Evolutionary conservation across 2,329 filamentous ascomycete genomes (phyloP).

Genomic region (Aspergillus spinulosporus): DNA sequence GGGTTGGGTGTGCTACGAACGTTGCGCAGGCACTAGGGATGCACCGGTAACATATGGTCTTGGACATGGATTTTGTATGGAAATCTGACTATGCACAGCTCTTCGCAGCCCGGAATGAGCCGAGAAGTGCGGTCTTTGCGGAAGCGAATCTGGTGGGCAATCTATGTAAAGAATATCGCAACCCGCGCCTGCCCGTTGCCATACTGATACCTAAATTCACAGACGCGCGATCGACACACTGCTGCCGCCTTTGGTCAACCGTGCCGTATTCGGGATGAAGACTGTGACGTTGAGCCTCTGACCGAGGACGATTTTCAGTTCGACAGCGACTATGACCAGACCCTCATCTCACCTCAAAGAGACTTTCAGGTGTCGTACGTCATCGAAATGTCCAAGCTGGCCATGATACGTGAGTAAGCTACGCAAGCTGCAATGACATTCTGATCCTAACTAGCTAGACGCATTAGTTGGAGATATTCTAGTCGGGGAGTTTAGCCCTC

Average conservation of each 20-base stretch:
- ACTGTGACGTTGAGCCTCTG: slow-evolving; percentile 29
- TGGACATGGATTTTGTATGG: no score
- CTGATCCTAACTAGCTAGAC: not conserved
- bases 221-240: slow-evolving; percentile 26
- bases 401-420: not conserved
- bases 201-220: not conserved
- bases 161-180: not conserved
- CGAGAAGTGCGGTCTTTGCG: not conserved
- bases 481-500: not conserved
- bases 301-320: slow-evolving; percentile 1
- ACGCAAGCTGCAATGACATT: not conserved
- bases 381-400: not conserved
- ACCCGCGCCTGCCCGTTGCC: not conserved
- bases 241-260: slow-evolving; percentile 29
- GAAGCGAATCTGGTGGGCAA: slow-evolving; percentile 1
- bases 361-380: not conserved
- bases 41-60: slow-evolving; percentile 20
- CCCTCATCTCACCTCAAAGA: not conserved
- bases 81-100: not conserved
- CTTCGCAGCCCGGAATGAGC: not conserved
- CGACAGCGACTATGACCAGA: not conserved
- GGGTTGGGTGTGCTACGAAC: slow-evolving; percentile 21
- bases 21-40: slow-evolving; percentile 24
- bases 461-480: not conserved
- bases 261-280: slow-evolving; percentile 27